These are phyloP conservation scores for Hypoxylon sp. DNA, from an alignment of 2,329 filamentous ascomycete species.

Conservation along the genomic window DNA sequence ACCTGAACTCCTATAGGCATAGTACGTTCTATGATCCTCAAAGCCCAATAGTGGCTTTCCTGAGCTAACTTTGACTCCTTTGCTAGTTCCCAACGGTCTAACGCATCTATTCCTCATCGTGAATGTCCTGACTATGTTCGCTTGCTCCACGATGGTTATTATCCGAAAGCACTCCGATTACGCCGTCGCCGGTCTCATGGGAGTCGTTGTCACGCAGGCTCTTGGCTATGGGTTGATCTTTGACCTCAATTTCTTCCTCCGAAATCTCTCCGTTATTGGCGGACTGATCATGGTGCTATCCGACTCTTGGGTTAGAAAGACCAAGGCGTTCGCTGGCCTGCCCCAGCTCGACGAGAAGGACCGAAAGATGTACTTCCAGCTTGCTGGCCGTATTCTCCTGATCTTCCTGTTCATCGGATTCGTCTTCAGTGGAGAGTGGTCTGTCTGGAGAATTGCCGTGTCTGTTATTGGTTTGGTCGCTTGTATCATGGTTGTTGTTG, in stretches of 20 bases:
- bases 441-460: conserved; percentile 86
- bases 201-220: conserved; percentile 91
- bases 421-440: conserved; percentile 95
- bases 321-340: conserved; percentile 94
- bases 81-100: conserved; percentile 84
- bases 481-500: conserved; percentile 98
- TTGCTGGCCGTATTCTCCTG: conserved; percentile 92
- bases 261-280: conserved; percentile 97
- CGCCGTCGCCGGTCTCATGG: conserved; percentile 90
- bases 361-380: conserved; percentile 99
- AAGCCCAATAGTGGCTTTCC: background rate
- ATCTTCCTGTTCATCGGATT: conserved; percentile 99
- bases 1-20: conserved; percentile 91
- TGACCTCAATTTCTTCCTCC: conserved; percentile 99
- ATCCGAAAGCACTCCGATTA: conserved; percentile 93
- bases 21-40: conserved; percentile 72
- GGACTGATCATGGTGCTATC: conserved; percentile 98
- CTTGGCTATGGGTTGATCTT: conserved; percentile 98
- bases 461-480: conserved; percentile 88
- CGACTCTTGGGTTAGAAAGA: conserved; percentile 98
- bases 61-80: conserved; percentile 42
- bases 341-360: conserved; percentile 98
- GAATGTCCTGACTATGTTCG: conserved; percentile 90
- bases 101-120: conserved; percentile 93
- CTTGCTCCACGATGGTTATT: conserved; percentile 89